Conservation (phyloP, 2,329 filamentous ascomycete species). For the Fusarium sp. region DNA sequence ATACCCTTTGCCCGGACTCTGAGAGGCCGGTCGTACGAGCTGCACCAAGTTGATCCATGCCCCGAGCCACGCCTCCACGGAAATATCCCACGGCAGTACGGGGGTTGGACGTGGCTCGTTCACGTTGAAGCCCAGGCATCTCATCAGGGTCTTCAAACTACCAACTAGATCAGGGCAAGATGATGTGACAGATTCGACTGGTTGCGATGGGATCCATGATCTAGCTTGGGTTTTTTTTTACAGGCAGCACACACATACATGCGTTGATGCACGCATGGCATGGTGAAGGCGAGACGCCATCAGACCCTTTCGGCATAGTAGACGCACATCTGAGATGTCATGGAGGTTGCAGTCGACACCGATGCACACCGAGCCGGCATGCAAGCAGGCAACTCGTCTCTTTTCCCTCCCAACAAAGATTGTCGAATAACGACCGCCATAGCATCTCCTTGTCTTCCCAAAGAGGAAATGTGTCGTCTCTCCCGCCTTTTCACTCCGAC, state of each 20-base stretch:
- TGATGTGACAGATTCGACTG: conserved; percentile 13
- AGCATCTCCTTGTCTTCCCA: not conserved
- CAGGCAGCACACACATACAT: conserved; percentile 15
- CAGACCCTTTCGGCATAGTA: not conserved
- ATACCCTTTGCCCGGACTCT: conserved; percentile 11
- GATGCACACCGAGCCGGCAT: not conserved
- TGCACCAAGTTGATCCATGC: not conserved
- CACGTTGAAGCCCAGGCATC: not conserved
- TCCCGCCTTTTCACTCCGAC: not conserved
- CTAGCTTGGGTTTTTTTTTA: not conserved
- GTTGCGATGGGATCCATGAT: conserved; percentile 8
- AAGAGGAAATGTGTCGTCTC: conserved; percentile 3
- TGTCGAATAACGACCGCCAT: not conserved
- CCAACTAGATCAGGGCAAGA: conserved; percentile 13
- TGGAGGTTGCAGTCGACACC: not conserved
- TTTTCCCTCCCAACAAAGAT: not conserved
- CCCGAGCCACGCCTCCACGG: not conserved
- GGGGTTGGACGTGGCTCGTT: conserved; percentile 16
- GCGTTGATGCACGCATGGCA: conserved; percentile 12
- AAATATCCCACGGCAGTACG: conserved; percentile 1
- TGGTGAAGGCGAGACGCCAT: not conserved
- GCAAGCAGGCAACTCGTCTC: not conserved
- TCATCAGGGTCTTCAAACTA: not conserved
- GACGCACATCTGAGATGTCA: not conserved
- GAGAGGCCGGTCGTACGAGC: conserved; percentile 31